These are phyloP conservation scores for Barbarea vulgaris DNA, from an alignment of 345 rosid species.

Conservation along the genomic window DNA sequence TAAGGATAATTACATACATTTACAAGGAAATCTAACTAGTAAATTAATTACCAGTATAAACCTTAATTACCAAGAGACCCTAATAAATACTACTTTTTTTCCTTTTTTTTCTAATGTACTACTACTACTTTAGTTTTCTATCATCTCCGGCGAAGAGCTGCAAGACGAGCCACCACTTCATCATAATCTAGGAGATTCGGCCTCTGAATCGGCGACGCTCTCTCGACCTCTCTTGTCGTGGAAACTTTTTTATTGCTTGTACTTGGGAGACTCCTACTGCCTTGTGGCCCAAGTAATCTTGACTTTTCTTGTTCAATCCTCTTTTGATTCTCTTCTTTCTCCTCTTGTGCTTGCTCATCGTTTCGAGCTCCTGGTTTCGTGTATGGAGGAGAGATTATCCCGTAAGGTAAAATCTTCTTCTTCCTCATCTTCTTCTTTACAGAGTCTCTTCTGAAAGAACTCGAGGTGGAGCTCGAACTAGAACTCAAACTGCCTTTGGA, in stretches of 20 bases:
- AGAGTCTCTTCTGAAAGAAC: slow-evolving; percentile 42
- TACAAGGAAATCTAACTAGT: background rate
- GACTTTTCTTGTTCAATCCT: slow-evolving; percentile 38
- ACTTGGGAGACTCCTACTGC: slow-evolving; percentile 5
- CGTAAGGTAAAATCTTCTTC: slow-evolving; percentile 42
- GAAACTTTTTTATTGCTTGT: slow-evolving; percentile 14
- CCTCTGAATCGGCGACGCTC: slow-evolving; percentile 10
- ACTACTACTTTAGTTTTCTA: background rate
- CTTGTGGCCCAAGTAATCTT: slow-evolving; percentile 39
- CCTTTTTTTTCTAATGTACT: too few species aligned
- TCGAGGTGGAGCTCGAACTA: slow-evolving; percentile 44
- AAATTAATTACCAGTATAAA: background rate
- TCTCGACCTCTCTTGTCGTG: slow-evolving; percentile 28
- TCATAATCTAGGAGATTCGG: slow-evolving; percentile 34
- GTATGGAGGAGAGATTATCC: slow-evolving; percentile 60
- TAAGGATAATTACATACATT: background rate
- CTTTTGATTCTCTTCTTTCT: background rate
- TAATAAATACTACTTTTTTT: background rate
- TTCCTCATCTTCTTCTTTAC: slow-evolving; percentile 32
- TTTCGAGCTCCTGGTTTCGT: slow-evolving; percentile 32
- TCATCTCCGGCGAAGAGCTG: slow-evolving; percentile 31
- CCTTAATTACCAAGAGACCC: background rate
- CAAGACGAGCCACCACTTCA: slow-evolving; percentile 35
- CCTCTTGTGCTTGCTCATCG: slow-evolving; percentile 36
- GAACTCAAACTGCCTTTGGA: slow-evolving; percentile 52